phyloP scores from a whole-genome alignment of 106 monocot genomes.

The Agapanthus africanus region DNA sequence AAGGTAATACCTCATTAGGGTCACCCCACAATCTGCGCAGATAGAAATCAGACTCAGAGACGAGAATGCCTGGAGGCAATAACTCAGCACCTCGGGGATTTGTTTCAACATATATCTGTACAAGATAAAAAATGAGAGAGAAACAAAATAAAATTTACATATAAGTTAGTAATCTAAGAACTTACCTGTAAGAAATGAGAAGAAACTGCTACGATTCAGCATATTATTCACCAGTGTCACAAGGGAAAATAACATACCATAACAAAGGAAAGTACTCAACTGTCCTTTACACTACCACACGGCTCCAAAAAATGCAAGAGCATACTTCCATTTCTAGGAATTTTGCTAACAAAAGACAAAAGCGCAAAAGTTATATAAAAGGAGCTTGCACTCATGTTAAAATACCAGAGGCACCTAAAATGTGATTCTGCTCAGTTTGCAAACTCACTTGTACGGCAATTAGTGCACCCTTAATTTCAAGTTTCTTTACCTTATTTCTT shows the following conservation, averaged over 20 bases:
- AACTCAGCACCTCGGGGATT: conserved; percentile 61
- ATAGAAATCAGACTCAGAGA: conserved; percentile 50
- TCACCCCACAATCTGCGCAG: conserved; percentile 61
- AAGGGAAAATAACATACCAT: neutral
- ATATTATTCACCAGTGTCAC: neutral
- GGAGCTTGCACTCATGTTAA: too few species aligned
- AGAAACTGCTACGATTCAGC: neutral
- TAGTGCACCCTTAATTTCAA: too few species aligned
- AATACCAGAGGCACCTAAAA: too few species aligned
- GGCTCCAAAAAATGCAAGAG: neutral
- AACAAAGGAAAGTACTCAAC: neutral
- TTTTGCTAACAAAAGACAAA: too few species aligned
- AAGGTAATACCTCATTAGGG: conserved; percentile 40
- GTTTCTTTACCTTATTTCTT: too few species aligned
- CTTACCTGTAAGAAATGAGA: neutral
- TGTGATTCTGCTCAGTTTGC: too few species aligned
- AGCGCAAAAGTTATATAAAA: too few species aligned
- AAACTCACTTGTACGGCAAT: too few species aligned
- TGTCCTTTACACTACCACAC: neutral
- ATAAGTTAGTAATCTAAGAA: neutral
- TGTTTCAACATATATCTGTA: conserved; percentile 48
- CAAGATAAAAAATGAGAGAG: neutral
- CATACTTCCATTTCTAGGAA: too few species aligned
- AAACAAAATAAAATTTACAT: neutral
- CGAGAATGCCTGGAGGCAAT: conserved; percentile 54